These are phyloP conservation scores for Sabuloglossum arenarium DNA, from an alignment of 495 filamentous ascomycete species.

Conservation along the genomic window DNA sequence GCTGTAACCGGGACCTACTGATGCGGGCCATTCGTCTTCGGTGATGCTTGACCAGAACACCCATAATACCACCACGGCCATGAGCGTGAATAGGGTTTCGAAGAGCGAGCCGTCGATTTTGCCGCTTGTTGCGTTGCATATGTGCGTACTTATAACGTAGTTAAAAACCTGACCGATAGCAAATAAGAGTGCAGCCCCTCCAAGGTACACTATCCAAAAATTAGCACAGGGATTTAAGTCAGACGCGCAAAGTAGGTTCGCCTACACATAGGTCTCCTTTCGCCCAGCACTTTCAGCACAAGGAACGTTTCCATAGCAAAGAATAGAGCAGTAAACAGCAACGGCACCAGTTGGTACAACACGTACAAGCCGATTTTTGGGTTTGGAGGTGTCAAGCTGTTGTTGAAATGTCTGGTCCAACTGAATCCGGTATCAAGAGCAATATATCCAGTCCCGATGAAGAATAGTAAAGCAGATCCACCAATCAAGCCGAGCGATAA, in stretches of 20 bases:
- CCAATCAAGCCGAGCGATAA: slow-evolving; percentile 58
- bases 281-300: slow-evolving; percentile 66
- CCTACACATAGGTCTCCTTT: slow-evolving; percentile 69
- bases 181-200: slow-evolving; percentile 55
- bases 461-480: slow-evolving; percentile 45
- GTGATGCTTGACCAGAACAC: slow-evolving; percentile 98
- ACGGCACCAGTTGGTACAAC: slow-evolving; percentile 74
- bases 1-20: slow-evolving; percentile 12
- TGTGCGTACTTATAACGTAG: slow-evolving; percentile 78
- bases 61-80: slow-evolving; percentile 68
- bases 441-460: slow-evolving; percentile 88
- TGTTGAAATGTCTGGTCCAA: slow-evolving; percentile 60
- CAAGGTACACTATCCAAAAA: slow-evolving; percentile 42
- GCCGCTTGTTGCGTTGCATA: slow-evolving; percentile 59
- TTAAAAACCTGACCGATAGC: slow-evolving; percentile 87
- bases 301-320: slow-evolving; percentile 63
- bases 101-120: slow-evolving; percentile 90
- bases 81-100: slow-evolving; percentile 76
- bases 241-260: slow-evolving; percentile 6
- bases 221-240: neutral
- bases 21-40: slow-evolving; percentile 92
- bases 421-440: slow-evolving; percentile 79
- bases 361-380: slow-evolving; percentile 79
- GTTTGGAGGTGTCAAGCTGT: slow-evolving; percentile 25
- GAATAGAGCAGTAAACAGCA: slow-evolving; percentile 72